phyloP scores from a whole-genome alignment of 352 stramenopile genomes.

The Phytophthora colocasiae region DNA sequence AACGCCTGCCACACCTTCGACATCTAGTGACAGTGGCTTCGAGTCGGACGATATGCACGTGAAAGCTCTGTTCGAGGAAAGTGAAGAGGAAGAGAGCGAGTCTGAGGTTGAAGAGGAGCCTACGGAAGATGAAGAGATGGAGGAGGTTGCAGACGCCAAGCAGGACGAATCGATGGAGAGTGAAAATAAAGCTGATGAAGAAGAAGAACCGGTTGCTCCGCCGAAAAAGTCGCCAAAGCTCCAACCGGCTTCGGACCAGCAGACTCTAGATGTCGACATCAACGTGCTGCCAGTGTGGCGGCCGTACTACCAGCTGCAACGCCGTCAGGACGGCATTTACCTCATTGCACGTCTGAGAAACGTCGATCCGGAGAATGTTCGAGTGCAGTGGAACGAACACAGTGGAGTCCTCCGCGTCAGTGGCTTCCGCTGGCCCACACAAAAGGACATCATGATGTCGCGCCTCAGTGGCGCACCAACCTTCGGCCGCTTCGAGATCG shows the following conservation, averaged over 20 bases:
- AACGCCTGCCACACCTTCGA: not conserved
- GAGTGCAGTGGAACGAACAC: conserved; percentile 52
- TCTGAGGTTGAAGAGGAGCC: conserved; percentile 28
- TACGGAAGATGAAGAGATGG: conserved; percentile 19
- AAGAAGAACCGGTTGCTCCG: conserved; percentile 11
- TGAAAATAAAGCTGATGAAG: conserved; percentile 22
- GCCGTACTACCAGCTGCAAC: conserved; percentile 70
- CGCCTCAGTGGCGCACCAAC: conserved; percentile 59
- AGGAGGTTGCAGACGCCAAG: conserved; percentile 10
- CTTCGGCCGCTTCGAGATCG: conserved; percentile 75
- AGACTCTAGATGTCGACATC: conserved; percentile 25
- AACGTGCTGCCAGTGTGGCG: conserved; percentile 56
- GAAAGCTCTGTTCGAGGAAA: conserved; percentile 30
- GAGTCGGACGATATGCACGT: conserved; percentile 40
- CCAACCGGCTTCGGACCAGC: not conserved
- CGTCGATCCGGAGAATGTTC: conserved; percentile 43
- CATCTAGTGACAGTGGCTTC: conserved; percentile 18
- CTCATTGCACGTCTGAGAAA: conserved; percentile 42
- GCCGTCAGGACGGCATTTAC: conserved; percentile 53
- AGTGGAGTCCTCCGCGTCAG: conserved; percentile 51
- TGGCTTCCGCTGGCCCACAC: conserved; percentile 60
- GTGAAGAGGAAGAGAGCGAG: conserved; percentile 31
- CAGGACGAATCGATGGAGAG: conserved; percentile 28
- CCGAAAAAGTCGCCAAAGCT: conserved; percentile 18
- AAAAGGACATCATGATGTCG: conserved; percentile 66